phyloP scores from a whole-genome alignment of 2,329 filamentous ascomycete species.

The Rhexocercosporidium sp. region DNA sequence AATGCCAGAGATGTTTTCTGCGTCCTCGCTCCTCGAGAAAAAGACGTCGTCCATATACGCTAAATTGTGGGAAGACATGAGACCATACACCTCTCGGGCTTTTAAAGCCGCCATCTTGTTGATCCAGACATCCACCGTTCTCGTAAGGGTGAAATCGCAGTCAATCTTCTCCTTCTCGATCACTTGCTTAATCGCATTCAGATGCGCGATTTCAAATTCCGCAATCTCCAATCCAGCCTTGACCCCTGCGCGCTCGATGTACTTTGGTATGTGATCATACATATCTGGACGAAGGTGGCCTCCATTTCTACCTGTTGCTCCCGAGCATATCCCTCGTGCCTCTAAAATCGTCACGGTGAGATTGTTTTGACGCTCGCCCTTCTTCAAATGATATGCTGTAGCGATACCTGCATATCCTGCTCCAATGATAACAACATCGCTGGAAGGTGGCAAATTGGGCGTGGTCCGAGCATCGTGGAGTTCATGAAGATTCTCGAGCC shows the following conservation, averaged over 20 bases:
- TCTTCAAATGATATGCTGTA: slow-evolving; percentile 28
- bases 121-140: slow-evolving; percentile 45
- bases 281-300: slow-evolving; percentile 51
- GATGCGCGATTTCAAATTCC: slow-evolving; percentile 47
- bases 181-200: slow-evolving; percentile 46
- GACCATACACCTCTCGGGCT: slow-evolving; percentile 20
- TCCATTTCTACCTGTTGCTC: slow-evolving; percentile 52
- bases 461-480: slow-evolving; percentile 31
- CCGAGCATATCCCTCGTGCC: slow-evolving; percentile 45
- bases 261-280: slow-evolving; percentile 45
- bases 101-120: slow-evolving; percentile 39
- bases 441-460: slow-evolving; percentile 23
- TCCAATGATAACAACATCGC: slow-evolving; percentile 37
- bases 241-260: slow-evolving; percentile 42
- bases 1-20: slow-evolving; percentile 33
- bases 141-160: slow-evolving; percentile 48
- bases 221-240: slow-evolving; percentile 46
- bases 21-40: slow-evolving; percentile 19
- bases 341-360: slow-evolving; percentile 46
- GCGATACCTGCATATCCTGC: slow-evolving; percentile 32
- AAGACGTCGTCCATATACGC: slow-evolving; percentile 26
- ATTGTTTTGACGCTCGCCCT: slow-evolving; percentile 13
- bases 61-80: slow-evolving; percentile 27
- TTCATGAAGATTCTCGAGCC: slow-evolving; percentile 24
- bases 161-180: slow-evolving; percentile 49